A percentile compares a stretch with the other conserved stretches of the same genome.
Conservation (phyloP, 2,329 filamentous ascomycete species). For the Penicillium sp. region DNA sequence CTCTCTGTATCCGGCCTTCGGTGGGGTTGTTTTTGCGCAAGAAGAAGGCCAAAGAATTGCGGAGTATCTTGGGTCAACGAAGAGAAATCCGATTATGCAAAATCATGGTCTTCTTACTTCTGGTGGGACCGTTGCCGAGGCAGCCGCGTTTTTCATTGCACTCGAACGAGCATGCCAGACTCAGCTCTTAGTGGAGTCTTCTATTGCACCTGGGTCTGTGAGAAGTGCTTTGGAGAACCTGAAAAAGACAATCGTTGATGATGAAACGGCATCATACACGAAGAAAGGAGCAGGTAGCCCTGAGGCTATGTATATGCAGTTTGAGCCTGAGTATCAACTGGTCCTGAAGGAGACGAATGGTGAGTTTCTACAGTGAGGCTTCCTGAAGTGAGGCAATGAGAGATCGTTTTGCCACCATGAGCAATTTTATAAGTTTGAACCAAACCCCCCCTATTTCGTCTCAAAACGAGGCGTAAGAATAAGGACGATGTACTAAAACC, state of each 20-base stretch:
- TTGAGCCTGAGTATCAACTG: neutral
- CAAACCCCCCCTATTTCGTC: neutral
- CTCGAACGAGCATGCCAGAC: conserved; percentile 69
- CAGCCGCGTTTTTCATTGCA: conserved; percentile 66
- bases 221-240: neutral
- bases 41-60: conserved; percentile 48
- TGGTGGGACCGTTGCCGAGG: conserved; percentile 71
- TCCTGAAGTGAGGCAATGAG: neutral
- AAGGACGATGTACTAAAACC: neutral
- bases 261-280: neutral
- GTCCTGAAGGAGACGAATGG: neutral
- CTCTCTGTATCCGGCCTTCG: conserved; percentile 44
- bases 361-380: neutral
- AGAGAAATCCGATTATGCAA: conserved; percentile 25
- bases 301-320: conserved; percentile 2
- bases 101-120: conserved; percentile 54
- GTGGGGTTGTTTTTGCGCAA: conserved; percentile 47
- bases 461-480: neutral
- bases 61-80: conserved; percentile 12
- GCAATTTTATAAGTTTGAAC: neutral
- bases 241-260: neutral
- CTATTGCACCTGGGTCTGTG: conserved; percentile 25
- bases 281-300: neutral
- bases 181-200: conserved; percentile 68
- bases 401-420: neutral